Percentiles rank a stretch among this genome's conserved stretches.
Evolutionary conservation across 768 basidiomycete genomes (phyloP).

Genomic region (Cyathus striatus): DNA sequence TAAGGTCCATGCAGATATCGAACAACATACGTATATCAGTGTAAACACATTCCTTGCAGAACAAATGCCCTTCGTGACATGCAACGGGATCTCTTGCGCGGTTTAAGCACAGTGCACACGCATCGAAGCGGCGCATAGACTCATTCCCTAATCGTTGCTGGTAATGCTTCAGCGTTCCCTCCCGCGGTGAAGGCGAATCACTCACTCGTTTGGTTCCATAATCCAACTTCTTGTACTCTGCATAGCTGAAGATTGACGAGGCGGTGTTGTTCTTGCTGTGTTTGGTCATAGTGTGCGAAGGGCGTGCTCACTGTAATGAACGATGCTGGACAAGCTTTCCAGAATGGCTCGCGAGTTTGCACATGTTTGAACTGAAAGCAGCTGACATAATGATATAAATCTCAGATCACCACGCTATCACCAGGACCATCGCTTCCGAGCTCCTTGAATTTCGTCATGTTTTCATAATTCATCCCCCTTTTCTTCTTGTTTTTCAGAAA

Average conservation of each 20-base stretch:
- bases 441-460: too few relatives aligned
- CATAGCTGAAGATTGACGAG: slow-evolving; percentile 85
- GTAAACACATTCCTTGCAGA: slow-evolving; percentile 93
- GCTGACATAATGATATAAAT: too few relatives aligned
- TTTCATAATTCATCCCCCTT: too few relatives aligned
- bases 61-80: slow-evolving; percentile 85
- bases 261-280: slow-evolving; percentile 90
- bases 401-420: too few relatives aligned
- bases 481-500: too few relatives aligned
- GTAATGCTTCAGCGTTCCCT: neutral
- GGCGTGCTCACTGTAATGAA: too few relatives aligned
- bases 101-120: slow-evolving; percentile 85
- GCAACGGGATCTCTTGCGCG: slow-evolving; percentile 79
- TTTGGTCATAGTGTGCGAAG: slow-evolving; percentile 72
- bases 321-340: too few relatives aligned
- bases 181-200: neutral
- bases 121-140: slow-evolving; percentile 88
- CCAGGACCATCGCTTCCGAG: too few relatives aligned
- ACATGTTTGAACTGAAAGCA: too few relatives aligned
- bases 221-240: slow-evolving; percentile 79
- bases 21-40: slow-evolving; percentile 67
- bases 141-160: slow-evolving; percentile 85
- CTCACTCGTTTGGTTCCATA: slow-evolving; percentile 79
- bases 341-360: too few relatives aligned
- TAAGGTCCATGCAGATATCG: neutral